A percentile compares a stretch with the other conserved stretches of the same genome.
Evolutionary conservation across 176 grass and related monocot genomes (phyloP).

Genomic region (Triticum monococcum): DNA sequence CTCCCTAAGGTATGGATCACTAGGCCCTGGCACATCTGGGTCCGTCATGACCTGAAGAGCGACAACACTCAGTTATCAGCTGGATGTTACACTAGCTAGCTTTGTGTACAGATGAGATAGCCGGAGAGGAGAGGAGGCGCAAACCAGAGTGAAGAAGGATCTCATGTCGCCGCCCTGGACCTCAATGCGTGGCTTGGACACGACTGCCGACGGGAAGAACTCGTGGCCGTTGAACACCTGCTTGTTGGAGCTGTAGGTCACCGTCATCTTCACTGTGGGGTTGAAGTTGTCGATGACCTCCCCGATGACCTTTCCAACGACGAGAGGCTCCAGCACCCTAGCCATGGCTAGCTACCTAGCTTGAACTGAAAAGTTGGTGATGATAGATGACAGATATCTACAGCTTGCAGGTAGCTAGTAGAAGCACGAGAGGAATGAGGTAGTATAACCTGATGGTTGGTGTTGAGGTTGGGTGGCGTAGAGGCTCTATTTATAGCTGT

Average conservation of each 20-base stretch:
- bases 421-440: neutral
- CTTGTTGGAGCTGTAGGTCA: conserved; percentile 75
- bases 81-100: neutral
- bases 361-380: conserved; percentile 4
- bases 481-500: conserved; percentile 63
- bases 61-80: neutral
- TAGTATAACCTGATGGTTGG: conserved; percentile 10
- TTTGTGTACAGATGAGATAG: neutral
- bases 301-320: conserved; percentile 86
- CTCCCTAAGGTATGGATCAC: conserved; percentile 89
- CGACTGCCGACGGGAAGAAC: conserved; percentile 75
- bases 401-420: neutral
- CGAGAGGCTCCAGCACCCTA: conserved; percentile 69
- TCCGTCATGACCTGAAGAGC: conserved; percentile 85
- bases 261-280: conserved; percentile 75
- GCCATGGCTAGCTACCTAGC: conserved; percentile 52
- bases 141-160: conserved; percentile 89
- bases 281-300: conserved; percentile 90
- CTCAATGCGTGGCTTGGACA: conserved; percentile 69
- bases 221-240: conserved; percentile 91
- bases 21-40: conserved; percentile 92
- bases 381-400: neutral
- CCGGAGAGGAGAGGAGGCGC: neutral
- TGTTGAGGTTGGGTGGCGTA: conserved; percentile 4
- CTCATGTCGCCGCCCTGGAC: conserved; percentile 84